Evolutionary conservation across 345 rosid species (phyloP), one percentile per base, ranked within the genome.

Genomic region (Eucalyptus pauciflora): DNA sequence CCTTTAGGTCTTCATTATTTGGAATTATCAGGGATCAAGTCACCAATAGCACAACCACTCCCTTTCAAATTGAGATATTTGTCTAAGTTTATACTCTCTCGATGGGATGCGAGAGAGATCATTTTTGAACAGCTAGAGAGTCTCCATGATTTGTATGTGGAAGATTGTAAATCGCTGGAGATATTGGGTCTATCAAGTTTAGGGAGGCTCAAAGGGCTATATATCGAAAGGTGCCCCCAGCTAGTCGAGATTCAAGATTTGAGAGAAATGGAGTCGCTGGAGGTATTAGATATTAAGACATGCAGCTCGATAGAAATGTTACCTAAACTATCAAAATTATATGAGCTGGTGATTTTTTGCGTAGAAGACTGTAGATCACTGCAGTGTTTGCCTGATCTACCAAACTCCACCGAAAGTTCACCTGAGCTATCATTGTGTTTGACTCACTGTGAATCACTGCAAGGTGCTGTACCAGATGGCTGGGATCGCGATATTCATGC

Each of bases 41-140:
- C 81, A 37, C 27, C 8, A 8, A 71, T 18, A 41, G 46, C 11
- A 10, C 81, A 18, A 18, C 13, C 81, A 5, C 46, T 10, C 27
- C 46, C 22, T 6, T 37, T 2, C 24, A 24, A 71, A 18, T 71
- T 71, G 8, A 6, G 81, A 71, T 71, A 37, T 37, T 18, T 71
- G 46, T 10, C 46, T 10, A 6, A 0, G 46, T 71, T 71, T 9
- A 0, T 0, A 1, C 81, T 71, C 81, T 10, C 0, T 37, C 7
- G 1, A 71, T 37, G 25, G 13, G 25, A 11, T 5, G 37, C 29
- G 5, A 71, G 46, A 71, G 81, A 71, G 81, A 71, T 37, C 8
- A 1, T 17, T 22, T 3, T 37, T 6, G 7, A 71, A 18, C 46
- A 71, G 46, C 7, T 71, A 10, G 25, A 37, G 7, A 37, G 41